Base-by-base conservation (phyloP, 768 basidiomycete genomes). In the Boletus barrowsii region DNA sequence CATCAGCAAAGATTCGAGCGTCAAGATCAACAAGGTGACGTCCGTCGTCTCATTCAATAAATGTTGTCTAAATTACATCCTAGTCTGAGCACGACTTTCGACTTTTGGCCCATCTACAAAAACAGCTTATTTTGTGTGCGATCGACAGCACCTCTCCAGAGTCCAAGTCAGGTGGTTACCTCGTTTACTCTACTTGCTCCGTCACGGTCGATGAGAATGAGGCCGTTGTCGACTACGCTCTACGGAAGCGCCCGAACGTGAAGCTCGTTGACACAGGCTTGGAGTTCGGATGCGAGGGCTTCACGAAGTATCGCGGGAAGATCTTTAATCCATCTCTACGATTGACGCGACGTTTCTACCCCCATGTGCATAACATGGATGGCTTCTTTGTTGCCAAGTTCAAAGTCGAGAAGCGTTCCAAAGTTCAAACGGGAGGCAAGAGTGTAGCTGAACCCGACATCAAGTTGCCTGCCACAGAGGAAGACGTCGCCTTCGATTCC, bases 291-390 rank as follows among this genome's bases (percentile, higher is more conserved):
- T 82, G 87, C 29, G 89, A 92, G 68, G 97, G 97, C 7, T 98
- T 87, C 73, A 90, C 86, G 32, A 83, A 80, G 56, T 98, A 86
- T 76, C 85, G 93, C 48, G 97, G 96, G 20, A 98, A 95, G 79
- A 81, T 73, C 30, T 98, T 98, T 74, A 79, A 86, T 68, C 78
- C 88, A 33, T 88, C 82, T 59, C 69, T 99, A 63, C 79, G 76
- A 57, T 72, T 96, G 59, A 97, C 97, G 18, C 77, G 93, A 61
- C 77, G 97, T 56, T 96, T 93, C 71, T 96, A 94, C 68, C 91
- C 95, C 15, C 95, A 98, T 72, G 94, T 97, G 63, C 95, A 98
- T 75, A 99, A 99, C 73, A 97, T 98, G 95, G 97, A 99, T 69
- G 97, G 97, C 6, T 99, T 99, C 80, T 99, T 82, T 71, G 95